These are phyloP conservation scores for Nakazawaea pomicola DNA, from an alignment of 805 yeast genomes.

Conservation along the genomic window DNA sequence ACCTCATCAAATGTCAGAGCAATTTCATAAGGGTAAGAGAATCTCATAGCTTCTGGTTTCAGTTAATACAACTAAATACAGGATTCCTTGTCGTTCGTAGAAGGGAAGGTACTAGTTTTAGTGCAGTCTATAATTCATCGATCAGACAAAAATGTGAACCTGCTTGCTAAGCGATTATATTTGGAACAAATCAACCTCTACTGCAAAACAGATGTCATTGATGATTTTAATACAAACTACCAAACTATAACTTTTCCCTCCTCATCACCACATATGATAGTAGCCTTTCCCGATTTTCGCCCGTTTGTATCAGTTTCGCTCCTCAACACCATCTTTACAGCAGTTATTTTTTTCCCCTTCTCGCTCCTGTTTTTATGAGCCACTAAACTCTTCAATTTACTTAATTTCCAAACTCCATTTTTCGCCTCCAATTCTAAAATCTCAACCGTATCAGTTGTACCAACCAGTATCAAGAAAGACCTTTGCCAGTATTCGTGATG, in stretches of 20 bases:
- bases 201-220: no score
- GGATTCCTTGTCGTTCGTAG: no score
- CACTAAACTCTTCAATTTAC: slow-evolving; percentile 18
- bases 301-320: slow-evolving; percentile 30
- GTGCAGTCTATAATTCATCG: no score
- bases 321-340: slow-evolving; percentile 29
- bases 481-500: slow-evolving; percentile 34
- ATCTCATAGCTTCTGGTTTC: no score
- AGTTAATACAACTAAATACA: no score
- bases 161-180: no score
- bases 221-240: no score
- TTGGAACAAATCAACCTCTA: no score
- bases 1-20: no score
- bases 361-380: slow-evolving; percentile 17
- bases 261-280: slow-evolving; percentile 49
- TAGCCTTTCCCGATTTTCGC: slow-evolving; percentile 23
- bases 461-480: slow-evolving; percentile 30
- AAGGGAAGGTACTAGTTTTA: no score
- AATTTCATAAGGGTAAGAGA: no score
- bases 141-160: neutral
- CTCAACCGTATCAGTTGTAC: slow-evolving; percentile 28
- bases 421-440: slow-evolving; percentile 26
- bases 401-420: slow-evolving; percentile 20
- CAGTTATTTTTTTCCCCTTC: slow-evolving; percentile 21
- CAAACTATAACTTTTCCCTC: slow-evolving; percentile 47